A percentile compares a stretch with the other conserved stretches of the same genome.
These are phyloP conservation scores for Raddia guianensis DNA, from an alignment of 176 grass and related monocot species.

Conservation along the genomic window DNA sequence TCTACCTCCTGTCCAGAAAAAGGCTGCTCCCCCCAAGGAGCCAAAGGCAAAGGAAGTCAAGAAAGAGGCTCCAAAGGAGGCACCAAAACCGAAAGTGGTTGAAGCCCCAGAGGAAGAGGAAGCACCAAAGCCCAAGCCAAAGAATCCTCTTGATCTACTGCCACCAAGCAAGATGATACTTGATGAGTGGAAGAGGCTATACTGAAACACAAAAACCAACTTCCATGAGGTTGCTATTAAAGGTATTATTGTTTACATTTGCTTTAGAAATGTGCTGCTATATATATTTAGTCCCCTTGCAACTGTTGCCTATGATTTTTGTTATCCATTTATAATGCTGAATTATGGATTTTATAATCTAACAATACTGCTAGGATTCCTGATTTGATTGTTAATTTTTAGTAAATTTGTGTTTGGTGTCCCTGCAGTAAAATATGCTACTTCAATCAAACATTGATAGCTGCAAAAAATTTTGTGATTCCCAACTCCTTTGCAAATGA, in stretches of 20 bases:
- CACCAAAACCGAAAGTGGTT: conserved; percentile 61
- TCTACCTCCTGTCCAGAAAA: conserved; percentile 59
- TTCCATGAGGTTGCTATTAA: conserved; percentile 92
- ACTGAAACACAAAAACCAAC: conserved; percentile 98
- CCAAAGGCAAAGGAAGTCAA: conserved; percentile 66
- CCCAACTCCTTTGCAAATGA: too few relatives aligned
- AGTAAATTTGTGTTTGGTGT: neutral
- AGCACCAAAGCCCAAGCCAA: conserved; percentile 86
- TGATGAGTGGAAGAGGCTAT: conserved; percentile 98
- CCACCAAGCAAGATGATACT: conserved; percentile 96
- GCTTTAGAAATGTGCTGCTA: neutral
- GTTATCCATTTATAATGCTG: neutral
- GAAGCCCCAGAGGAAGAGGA: conserved; percentile 73
- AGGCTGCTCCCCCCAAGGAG: conserved; percentile 56
- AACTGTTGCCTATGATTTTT: neutral
- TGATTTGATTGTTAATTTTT: neutral
- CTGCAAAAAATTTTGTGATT: neutral
- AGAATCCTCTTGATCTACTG: conserved; percentile 89
- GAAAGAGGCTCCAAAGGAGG: conserved; percentile 68
- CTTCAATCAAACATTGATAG: neutral
- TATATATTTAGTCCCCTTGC: neutral
- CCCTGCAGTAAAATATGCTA: neutral
- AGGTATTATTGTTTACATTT: conserved; percentile 57
- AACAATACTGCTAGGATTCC: neutral
- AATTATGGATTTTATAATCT: neutral